Percentiles rank a stretch among this genome's conserved stretches.
phyloP scores from a whole-genome alignment of 2,329 filamentous ascomycete species.

The Colletotrichum higginsianum region DNA sequence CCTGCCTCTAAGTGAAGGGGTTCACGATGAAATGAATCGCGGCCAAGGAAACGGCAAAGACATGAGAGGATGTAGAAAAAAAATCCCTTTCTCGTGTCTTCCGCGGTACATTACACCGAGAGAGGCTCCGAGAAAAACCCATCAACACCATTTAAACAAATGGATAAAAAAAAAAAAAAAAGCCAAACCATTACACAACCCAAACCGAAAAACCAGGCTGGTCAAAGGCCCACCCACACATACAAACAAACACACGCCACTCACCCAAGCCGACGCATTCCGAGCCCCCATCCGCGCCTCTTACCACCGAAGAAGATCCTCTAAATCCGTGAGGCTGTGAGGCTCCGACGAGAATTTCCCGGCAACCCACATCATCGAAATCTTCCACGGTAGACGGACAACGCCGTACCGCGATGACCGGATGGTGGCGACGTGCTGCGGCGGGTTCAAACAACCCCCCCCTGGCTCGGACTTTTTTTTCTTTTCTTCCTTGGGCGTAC shows the following conservation, averaged over 20 bases:
- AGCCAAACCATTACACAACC: background rate
- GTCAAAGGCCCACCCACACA: background rate
- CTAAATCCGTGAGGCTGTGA: conserved; percentile 1
- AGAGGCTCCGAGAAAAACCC: conserved; percentile 29
- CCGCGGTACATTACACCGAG: conserved; percentile 33
- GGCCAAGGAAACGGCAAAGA: background rate
- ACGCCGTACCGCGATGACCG: background rate
- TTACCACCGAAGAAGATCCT: background rate
- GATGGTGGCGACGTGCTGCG: conserved; percentile 10
- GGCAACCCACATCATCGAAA: conserved; percentile 3
- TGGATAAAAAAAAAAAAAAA: background rate
- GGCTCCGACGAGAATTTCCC: conserved; percentile 34
- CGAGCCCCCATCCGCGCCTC: conserved; percentile 13
- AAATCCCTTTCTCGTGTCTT: background rate
- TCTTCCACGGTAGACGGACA: background rate
- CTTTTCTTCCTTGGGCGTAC: background rate
- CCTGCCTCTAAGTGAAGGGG: conserved; percentile 55
- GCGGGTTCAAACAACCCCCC: background rate
- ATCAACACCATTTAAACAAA: conserved; percentile 4
- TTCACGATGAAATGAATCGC: background rate
- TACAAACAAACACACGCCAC: too few relatives aligned
- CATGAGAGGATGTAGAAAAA: background rate
- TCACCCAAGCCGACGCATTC: conserved; percentile 33
- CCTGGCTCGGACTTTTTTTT: background rate
- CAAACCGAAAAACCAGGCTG: conserved; percentile 20